Base-by-base conservation (phyloP, 1,284 basidiomycete genomes). In the Sporisorium iseilematis-ciliati region DNA sequence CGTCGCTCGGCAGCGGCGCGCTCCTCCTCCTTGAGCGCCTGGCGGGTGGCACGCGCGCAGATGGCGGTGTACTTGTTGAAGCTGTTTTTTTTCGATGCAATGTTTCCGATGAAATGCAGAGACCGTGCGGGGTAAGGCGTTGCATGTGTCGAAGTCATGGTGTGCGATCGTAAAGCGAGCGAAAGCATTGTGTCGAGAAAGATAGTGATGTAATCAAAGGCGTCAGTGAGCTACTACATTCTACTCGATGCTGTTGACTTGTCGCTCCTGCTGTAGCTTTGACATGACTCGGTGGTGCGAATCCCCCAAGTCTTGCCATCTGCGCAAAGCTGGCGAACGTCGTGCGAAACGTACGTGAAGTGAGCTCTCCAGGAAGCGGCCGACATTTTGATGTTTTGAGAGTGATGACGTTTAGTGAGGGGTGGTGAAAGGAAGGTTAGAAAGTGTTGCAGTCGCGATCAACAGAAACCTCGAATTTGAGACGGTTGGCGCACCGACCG, bases 11-110 rank as follows among this genome's bases (percentile, higher is more conserved):
- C 85, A 65, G 80, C 76, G 55, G 84, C 81, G 43, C 86, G 82
- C 75, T 85, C 73, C 65, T 85, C 82, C 79, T 87, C 86, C 83
- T 87, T 87, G 77, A 87, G 84, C 8, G 79, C 84, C 67, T 83
- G 79, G 53, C 86, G 84, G 50, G 85, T 86, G 29, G 86, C 86
- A 35, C 84, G 84, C 16, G 85, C 85, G 52, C 82, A 82, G 77
- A 87, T 82, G 57, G 79, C 71, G 63, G 86, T 84, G 84, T 86
- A 86, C 84, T 86, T 86, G 86, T 86, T 87, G 86, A 85, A 87
- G 63, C 86, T 87, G 80, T 43, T 53, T 29, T 41, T 43, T 53
- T 29, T 41, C 21, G 29, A 43, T 26, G 14, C 40, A 29, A 46
- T 21, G 21, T 29, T 29, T 31, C 51, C 7, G 48, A 31, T 60